Conservation (phyloP, 345 rosid species). For the Corchorus capsularis region DNA sequence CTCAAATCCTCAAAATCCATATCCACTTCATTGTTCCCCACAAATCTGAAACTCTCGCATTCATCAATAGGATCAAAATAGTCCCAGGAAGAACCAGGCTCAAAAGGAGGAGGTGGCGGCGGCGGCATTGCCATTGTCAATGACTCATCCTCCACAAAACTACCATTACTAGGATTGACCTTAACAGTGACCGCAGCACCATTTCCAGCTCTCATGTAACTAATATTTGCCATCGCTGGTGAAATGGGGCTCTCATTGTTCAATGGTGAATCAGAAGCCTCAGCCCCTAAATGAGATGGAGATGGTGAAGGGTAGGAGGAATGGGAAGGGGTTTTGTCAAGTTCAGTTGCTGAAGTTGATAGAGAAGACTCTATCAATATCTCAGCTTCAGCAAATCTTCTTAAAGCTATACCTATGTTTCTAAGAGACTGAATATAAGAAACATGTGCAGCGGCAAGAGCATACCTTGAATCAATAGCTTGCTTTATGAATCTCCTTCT, state of each 20-base stretch:
- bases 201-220: constrained; percentile 53
- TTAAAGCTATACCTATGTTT: constrained; percentile 71
- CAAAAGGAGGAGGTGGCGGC: constrained; percentile 63
- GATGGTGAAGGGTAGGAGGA: constrained; percentile 76
- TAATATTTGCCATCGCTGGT: constrained; percentile 39
- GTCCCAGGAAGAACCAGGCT: constrained; percentile 70
- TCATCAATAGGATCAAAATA: constrained; percentile 71
- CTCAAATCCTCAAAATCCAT: constrained; percentile 40
- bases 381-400: constrained; percentile 80
- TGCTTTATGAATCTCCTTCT: constrained; percentile 38
- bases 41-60: constrained; percentile 63
- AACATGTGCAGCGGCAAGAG: constrained; percentile 89
- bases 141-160: constrained; percentile 46
- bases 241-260: constrained; percentile 41
- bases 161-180: constrained; percentile 43
- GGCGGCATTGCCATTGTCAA: constrained; percentile 45
- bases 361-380: constrained; percentile 38
- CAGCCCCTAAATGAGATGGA: constrained; percentile 49
- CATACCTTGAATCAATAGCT: constrained; percentile 77
- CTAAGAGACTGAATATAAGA: constrained; percentile 76
- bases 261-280: constrained; percentile 63
- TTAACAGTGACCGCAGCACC: constrained; percentile 52
- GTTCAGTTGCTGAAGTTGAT: constrained; percentile 71
- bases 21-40: constrained; percentile 41
- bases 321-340: constrained; percentile 77